Conservation (phyloP, 1,284 basidiomycete genomes). For the Leccinum subrobustum region DNA sequence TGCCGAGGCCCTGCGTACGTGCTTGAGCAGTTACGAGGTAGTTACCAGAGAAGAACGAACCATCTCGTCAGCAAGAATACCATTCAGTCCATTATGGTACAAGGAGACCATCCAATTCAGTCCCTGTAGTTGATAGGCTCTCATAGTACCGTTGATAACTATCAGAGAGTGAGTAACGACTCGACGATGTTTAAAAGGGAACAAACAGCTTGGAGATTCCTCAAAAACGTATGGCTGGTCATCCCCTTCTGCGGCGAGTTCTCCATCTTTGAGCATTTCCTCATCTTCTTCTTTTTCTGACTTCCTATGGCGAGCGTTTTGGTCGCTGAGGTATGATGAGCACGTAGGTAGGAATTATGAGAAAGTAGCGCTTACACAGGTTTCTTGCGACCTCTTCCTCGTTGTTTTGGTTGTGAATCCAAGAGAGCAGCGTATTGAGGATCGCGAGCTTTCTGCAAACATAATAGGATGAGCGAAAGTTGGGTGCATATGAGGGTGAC, state of each 20-base stretch:
- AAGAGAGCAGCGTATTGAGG: constrained; percentile 92
- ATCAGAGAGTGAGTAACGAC: constrained; percentile 1
- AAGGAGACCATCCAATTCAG: constrained; percentile 96
- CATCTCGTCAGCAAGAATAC: constrained; percentile 95
- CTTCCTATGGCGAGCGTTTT: constrained; percentile 84
- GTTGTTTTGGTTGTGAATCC: constrained; percentile 80
- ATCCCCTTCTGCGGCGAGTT: constrained; percentile 75
- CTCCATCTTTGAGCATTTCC: constrained; percentile 86
- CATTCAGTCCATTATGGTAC: constrained; percentile 91
- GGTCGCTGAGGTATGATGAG: constrained; percentile 47
- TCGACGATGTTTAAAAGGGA: not conserved
- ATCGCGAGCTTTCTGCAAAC: constrained; percentile 77
- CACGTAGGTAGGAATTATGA: not conserved
- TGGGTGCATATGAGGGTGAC: constrained; percentile 10
- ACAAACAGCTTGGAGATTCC: constrained; percentile 85
- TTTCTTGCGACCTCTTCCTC: constrained; percentile 80
- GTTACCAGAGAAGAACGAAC: constrained; percentile 39
- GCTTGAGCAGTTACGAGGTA: not conserved
- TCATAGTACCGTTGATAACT: constrained; percentile 91
- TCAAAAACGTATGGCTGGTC: constrained; percentile 92
- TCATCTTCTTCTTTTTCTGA: constrained; percentile 99
- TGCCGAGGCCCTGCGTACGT: constrained; percentile 82
- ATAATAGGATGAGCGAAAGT: constrained; percentile 2
- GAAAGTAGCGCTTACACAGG: constrained; percentile 51
- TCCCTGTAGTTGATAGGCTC: constrained; percentile 94